Percentiles rank a stretch among this genome's conserved stretches.
These are phyloP conservation scores for Colletotrichum phormii DNA, from an alignment of 2,329 filamentous ascomycete genomes.

Conservation along the genomic window DNA sequence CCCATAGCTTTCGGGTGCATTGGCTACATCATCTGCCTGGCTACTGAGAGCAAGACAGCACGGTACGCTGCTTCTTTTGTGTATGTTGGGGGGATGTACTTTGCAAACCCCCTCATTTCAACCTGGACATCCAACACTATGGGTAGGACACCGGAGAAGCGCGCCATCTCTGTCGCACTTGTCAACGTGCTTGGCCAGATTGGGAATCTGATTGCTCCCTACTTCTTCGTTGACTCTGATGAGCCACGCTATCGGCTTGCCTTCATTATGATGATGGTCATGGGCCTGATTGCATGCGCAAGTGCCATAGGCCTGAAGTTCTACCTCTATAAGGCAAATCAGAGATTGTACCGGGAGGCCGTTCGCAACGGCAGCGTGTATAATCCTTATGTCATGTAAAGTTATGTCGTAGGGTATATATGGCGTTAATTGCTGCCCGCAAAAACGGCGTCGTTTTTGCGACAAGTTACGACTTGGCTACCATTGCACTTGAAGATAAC, in stretches of 20 bases:
- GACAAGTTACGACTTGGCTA: neutral
- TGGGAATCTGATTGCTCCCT: constrained; percentile 43
- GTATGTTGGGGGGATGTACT: constrained; percentile 38
- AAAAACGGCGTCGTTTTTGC: too few species aligned
- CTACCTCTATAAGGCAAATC: constrained; percentile 37
- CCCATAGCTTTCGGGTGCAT: constrained; percentile 39
- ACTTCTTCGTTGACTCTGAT: constrained; percentile 42
- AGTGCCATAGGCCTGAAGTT: constrained; percentile 36
- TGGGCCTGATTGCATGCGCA: constrained; percentile 21
- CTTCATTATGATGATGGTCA: constrained; percentile 40
- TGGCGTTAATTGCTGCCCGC: too few species aligned
- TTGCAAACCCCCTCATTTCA: constrained; percentile 37
- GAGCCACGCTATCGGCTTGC: constrained; percentile 41
- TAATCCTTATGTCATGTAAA: constrained; percentile 37
- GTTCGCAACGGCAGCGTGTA: constrained; percentile 34
- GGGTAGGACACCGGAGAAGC: constrained; percentile 41
- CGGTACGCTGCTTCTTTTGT: constrained; percentile 40
- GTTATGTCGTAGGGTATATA: too few species aligned
- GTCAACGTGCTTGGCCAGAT: constrained; percentile 35
- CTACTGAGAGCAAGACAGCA: constrained; percentile 38
- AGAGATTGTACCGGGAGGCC: constrained; percentile 36
- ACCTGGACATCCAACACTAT: constrained; percentile 39
- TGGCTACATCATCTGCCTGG: constrained; percentile 41
- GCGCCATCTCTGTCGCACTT: constrained; percentile 40
- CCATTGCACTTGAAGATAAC: too few species aligned